phyloP scores from a whole-genome alignment of 495 filamentous ascomycete species.

The Neurospora sublineolata region DNA sequence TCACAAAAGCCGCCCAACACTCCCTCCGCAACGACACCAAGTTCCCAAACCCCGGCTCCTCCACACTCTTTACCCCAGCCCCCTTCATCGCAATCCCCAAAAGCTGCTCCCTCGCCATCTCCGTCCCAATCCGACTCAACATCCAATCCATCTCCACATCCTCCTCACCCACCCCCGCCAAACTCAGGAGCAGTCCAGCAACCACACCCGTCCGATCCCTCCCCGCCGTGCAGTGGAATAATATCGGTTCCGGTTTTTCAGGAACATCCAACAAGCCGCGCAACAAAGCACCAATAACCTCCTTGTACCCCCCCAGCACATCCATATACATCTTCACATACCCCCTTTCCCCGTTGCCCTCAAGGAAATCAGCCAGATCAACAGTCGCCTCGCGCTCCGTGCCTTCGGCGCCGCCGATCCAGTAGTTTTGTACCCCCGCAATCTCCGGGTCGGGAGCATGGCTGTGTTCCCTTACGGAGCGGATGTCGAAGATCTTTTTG shows the following conservation, averaged over 20 bases:
- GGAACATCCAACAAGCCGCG: constrained; percentile 25
- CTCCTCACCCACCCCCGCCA: constrained; percentile 37
- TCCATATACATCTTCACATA: constrained; percentile 32
- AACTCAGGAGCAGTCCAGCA: constrained; percentile 42
- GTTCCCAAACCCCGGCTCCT: constrained; percentile 31
- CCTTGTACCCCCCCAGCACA: constrained; percentile 26
- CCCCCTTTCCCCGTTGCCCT: constrained; percentile 30
- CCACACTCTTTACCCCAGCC: constrained; percentile 13
- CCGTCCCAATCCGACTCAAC: constrained; percentile 35
- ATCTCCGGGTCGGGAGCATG: constrained; percentile 25
- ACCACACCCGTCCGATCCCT: constrained; percentile 56
- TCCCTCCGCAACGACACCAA: constrained; percentile 22
- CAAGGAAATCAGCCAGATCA: constrained; percentile 23
- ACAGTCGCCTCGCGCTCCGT: constrained; percentile 20
- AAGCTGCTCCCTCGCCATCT: constrained; percentile 32
- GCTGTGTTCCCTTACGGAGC: constrained; percentile 26
- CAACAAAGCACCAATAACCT: constrained; percentile 25
- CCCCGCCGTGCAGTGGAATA: constrained; percentile 47
- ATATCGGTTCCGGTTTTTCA: constrained; percentile 21
- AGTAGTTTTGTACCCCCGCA: constrained; percentile 29
- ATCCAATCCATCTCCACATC: constrained; percentile 41
- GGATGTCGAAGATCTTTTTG: constrained; percentile 33
- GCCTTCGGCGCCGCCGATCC: constrained; percentile 15
- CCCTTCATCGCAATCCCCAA: constrained; percentile 27
- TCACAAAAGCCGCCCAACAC: constrained; percentile 31